Percentiles rank a stretch among this genome's conserved stretches.
These are phyloP conservation scores for Gonapodya prolifera DNA, from an alignment of 192 early-diverging fungal species.

Conservation along the genomic window DNA sequence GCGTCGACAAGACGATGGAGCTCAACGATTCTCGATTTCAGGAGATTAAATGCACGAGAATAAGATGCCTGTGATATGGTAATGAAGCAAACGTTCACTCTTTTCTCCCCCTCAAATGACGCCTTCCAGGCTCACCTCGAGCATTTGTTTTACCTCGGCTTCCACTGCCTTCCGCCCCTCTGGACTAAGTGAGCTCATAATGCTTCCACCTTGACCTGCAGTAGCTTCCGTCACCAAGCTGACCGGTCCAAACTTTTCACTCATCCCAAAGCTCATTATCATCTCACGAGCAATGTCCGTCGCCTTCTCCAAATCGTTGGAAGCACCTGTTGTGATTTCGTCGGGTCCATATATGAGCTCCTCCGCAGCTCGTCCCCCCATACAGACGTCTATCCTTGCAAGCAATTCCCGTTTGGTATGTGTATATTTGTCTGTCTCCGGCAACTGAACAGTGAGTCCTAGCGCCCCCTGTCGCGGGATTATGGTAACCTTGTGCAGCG, in stretches of 20 bases:
- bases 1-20: slow-evolving; percentile 81
- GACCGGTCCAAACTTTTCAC: slow-evolving; percentile 78
- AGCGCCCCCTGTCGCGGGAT: slow-evolving; percentile 86
- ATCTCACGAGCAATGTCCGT: slow-evolving; percentile 79
- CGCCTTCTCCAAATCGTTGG: slow-evolving; percentile 81
- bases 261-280: slow-evolving; percentile 91
- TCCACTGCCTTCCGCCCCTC: slow-evolving; percentile 53
- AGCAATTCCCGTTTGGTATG: slow-evolving; percentile 54
- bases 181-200: background rate
- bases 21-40: slow-evolving; percentile 70
- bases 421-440: slow-evolving; percentile 31
- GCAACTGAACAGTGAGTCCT: slow-evolving; percentile 75
- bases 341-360: slow-evolving; percentile 91
- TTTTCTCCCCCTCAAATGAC: background rate
- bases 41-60: slow-evolving; percentile 50
- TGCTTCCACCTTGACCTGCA: background rate
- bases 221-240: slow-evolving; percentile 13
- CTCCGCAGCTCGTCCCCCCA: slow-evolving; percentile 98
- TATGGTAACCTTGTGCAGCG: slow-evolving; percentile 96
- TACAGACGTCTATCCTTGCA: slow-evolving; percentile 74
- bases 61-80: slow-evolving; percentile 24
- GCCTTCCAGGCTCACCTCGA: slow-evolving; percentile 37
- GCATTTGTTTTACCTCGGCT: slow-evolving; percentile 61
- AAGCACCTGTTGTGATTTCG: slow-evolving; percentile 87
- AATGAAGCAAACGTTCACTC: background rate